Conservation (phyloP, 805 yeast species). For the Yarrowia porcina region DNA sequence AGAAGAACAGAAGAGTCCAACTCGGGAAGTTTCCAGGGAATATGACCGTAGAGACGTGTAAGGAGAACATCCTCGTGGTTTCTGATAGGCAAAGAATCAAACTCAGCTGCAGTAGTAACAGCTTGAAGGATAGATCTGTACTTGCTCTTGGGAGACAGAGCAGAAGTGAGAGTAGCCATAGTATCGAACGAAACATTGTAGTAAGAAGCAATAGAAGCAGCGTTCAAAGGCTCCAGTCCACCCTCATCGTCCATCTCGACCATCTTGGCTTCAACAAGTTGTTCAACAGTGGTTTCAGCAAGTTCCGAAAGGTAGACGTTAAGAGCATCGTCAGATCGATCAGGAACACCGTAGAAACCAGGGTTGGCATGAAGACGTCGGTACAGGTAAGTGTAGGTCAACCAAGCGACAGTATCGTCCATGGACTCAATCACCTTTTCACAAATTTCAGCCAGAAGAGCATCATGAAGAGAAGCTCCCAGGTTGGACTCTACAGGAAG, state of each 20-base stretch:
- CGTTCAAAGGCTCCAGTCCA: conserved; percentile 58
- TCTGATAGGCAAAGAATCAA: conserved; percentile 63
- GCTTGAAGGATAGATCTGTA: conserved; percentile 61
- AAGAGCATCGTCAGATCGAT: conserved; percentile 60
- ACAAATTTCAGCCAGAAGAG: conserved; percentile 69
- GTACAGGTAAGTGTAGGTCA: conserved; percentile 79
- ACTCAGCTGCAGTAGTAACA: conserved; percentile 66
- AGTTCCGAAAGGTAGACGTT: conserved; percentile 82
- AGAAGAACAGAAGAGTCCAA: conserved; percentile 36
- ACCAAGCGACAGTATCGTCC: conserved; percentile 89
- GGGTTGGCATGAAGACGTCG: conserved; percentile 80
- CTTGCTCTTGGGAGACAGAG: conserved; percentile 54
- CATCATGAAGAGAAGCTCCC: conserved; percentile 57
- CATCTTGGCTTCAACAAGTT: conserved; percentile 54
- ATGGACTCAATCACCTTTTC: conserved; percentile 57
- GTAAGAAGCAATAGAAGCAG: conserved; percentile 72
- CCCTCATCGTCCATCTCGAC: conserved; percentile 52
- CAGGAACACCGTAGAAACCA: conserved; percentile 77
- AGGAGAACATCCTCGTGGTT: conserved; percentile 54
- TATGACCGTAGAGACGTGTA: conserved; percentile 49
- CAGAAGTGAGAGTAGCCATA: conserved; percentile 55
- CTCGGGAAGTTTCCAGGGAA: conserved; percentile 57
- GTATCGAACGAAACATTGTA: conserved; percentile 64
- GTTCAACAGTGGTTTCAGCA: conserved; percentile 67
- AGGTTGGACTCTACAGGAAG: conserved; percentile 82